Evolutionary conservation across 352 stramenopile species (phyloP), one percentile per base, ranked within the genome.

Genomic region (Phytophthora cryptogea): DNA sequence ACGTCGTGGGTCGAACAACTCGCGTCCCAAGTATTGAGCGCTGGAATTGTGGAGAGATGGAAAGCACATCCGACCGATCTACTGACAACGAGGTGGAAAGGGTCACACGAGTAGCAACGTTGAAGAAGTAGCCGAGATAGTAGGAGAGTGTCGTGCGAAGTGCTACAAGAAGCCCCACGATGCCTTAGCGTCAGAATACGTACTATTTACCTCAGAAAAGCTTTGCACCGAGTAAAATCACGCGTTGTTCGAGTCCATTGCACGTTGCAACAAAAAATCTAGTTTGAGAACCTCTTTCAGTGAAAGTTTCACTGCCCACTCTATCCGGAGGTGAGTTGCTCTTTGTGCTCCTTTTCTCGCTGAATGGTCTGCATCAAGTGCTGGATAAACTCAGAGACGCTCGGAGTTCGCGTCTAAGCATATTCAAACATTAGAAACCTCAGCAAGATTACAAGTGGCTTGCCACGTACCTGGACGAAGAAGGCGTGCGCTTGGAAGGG

Each of bases 401-500:
- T 67, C 20, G 62, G 30, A 45, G 46, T 54, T 41, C 48, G 57
- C 1, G 50, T 61, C 70, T 78, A 55, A 17, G 16, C 27, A 52
- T 13, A 16, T 16, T 31, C 43, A 27, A 50, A 10, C 31, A 46
- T 70, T 54, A 63, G 43, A 40, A n/a, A 27, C 8, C 17, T 44
- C 26, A 39, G 7, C n/a, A 40, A 59, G 14, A 40, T 2, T 48
- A 17, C n/a, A 35, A 65, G 5, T n/a, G 6, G 26, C 3, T 10
- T 8, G 26, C 17, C 2, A 30, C 8, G 26, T 68, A 90, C 79
- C 74, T 86, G 76, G 11, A 80, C 70, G 53, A 88, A 94, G 42
- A 85, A 80, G 2, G 85, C 76, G 48, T 92, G 75, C 0, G 86
- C 78, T 43, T 95, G 85, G 46, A 96, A 96, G 1, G 88, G 88